Evolutionary conservation across 1,284 basidiomycete genomes (phyloP), one percentile per base, ranked within the genome.

Genomic region (Termitomyces sp.): DNA sequence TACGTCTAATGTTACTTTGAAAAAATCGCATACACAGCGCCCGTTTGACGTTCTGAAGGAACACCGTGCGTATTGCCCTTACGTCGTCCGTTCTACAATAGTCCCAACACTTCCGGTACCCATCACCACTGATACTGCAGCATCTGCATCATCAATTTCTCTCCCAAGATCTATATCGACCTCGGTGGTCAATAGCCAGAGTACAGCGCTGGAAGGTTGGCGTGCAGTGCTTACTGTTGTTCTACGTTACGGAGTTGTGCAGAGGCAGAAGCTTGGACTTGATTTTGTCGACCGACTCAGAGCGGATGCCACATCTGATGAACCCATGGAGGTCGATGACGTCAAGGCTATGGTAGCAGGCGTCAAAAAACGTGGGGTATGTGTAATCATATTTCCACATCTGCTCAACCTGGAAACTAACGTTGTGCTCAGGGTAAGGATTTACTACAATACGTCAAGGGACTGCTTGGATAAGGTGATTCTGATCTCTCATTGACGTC

Each of bases 41-140:
- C 78, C 77, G 30, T 81, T 91, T 52, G 87, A 91, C 64, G 64
- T 90, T 19, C 67, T 89, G 38, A 85, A 83, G 61, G 89, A 91
- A 65, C 88, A 91, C 63, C 77, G 89, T 19, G 82, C 86, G 3
- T 88, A 88, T 60, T 91, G 89, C 60, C 88, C 88, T 18, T 91
- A 88, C 57, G 78, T 88, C 44, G 83, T 85, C 21, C 78, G 79
- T 19, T 87, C 86, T 6, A 88, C 86, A 1, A 63, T 73, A 3
- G 70, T 90, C 9, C 85, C 86, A 3, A 77, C 80, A 1, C 65
- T 84, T n/a, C 74, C 81, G n/a, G 62, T 71, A 24, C 58, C 64
- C n/a, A 48, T 60, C 10, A 45, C 55, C n/a, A 55, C 56, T 11
- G 49, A 28, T 46, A 5, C 31, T 56, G 54, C 9, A 63, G 66